These are phyloP conservation scores for Euptelea pleiosperma DNA, from an alignment of 164 flowering plant species.

Conservation along the genomic window DNA sequence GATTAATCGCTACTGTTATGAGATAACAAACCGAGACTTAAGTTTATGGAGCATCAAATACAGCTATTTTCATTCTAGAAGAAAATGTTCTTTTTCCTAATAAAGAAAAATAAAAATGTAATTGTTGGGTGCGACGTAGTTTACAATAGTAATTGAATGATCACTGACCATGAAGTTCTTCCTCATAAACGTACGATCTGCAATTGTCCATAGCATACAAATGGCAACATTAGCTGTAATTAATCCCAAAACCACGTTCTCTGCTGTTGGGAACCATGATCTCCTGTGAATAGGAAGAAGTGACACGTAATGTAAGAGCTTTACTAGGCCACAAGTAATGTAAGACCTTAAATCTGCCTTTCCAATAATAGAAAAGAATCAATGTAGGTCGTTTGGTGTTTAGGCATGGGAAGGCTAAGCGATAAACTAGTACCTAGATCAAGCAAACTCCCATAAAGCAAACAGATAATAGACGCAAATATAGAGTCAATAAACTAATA, in stretches of 20 bases:
- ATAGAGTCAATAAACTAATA: not conserved
- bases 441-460: not conserved
- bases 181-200: slow-evolving; percentile 59
- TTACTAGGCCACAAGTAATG: not conserved
- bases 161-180: slow-evolving; percentile 64
- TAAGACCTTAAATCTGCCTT: not conserved
- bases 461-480: not conserved
- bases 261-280: slow-evolving; percentile 43
- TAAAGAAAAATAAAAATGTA: not conserved
- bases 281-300: slow-evolving; percentile 46
- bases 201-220: slow-evolving; percentile 64
- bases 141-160: not conserved
- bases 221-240: slow-evolving; percentile 69
- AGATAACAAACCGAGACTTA: not conserved
- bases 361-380: not conserved
- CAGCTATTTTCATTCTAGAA: too few relatives aligned
- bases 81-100: too few relatives aligned
- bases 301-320: not conserved
- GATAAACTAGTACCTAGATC: not conserved
- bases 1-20: not conserved
- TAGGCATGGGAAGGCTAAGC: not conserved
- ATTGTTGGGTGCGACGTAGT: not conserved
- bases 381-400: not conserved
- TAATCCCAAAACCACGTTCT: slow-evolving; percentile 51
- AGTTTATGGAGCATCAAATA: not conserved